Conservation (phyloP, 164 flowering plant species). For the Protea cynaroides region DNA sequence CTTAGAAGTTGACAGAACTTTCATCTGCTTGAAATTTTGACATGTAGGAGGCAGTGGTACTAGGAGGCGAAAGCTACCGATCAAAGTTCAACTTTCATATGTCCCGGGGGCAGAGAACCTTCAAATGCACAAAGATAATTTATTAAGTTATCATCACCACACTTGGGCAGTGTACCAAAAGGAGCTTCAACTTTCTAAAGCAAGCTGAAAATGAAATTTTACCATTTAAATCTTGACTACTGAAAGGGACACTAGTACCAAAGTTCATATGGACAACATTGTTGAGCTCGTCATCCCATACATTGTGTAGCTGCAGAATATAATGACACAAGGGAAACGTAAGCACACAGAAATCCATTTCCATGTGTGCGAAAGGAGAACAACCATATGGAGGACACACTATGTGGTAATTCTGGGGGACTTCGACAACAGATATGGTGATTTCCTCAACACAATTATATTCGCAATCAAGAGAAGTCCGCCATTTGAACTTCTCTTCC, state of each 20-base stretch:
- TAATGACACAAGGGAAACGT: background rate
- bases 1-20: background rate
- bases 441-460: too few species aligned
- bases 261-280: slow-evolving; percentile 70
- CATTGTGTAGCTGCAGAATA: slow-evolving; percentile 41
- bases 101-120: slow-evolving; percentile 45
- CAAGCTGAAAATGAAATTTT: background rate
- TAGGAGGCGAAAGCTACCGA: background rate
- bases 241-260: slow-evolving; percentile 30
- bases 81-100: slow-evolving; percentile 65
- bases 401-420: too few species aligned
- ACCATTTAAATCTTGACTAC: slow-evolving; percentile 50
- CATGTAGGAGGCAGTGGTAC: slow-evolving; percentile 1
- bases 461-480: background rate
- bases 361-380: too few species aligned
- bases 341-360: too few species aligned
- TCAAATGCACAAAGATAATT: slow-evolving; percentile 15
- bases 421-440: too few species aligned
- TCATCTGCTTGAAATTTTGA: background rate
- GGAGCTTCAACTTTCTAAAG: background rate
- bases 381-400: too few species aligned
- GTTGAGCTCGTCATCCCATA: slow-evolving; percentile 84
- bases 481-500: background rate
- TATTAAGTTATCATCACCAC: background rate
- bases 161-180: background rate